These are phyloP conservation scores for Rhypophila decipiens DNA, from an alignment of 495 filamentous ascomycete species.

Conservation along the genomic window DNA sequence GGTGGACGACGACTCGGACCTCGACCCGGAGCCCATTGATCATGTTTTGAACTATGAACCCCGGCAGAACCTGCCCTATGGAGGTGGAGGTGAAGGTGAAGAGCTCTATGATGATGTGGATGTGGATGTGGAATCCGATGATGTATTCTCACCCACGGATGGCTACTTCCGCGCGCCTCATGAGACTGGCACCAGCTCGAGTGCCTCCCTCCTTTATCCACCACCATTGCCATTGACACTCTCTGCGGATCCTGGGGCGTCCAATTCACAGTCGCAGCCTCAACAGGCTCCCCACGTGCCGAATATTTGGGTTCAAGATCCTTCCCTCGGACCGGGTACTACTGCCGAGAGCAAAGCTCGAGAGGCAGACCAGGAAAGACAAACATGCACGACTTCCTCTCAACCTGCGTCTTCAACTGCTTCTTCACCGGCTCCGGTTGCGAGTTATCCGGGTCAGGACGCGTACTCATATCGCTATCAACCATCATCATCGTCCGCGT, in stretches of 20 bases:
- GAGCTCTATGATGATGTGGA: conserved; percentile 10
- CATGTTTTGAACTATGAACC: conserved; percentile 8
- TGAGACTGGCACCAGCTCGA: not conserved
- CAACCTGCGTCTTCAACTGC: no score
- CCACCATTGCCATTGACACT: not conserved
- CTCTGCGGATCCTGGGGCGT: conserved; percentile 12
- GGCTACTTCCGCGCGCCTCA: conserved; percentile 32
- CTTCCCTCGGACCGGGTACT: conserved; percentile 26
- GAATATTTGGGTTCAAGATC: conserved; percentile 37
- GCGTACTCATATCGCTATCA: conserved; percentile 15
- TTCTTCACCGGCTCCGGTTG: not conserved
- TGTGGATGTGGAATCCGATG: no score
- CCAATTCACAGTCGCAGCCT: no score
- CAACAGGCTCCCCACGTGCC: conserved; percentile 34
- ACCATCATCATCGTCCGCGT: conserved; percentile 13
- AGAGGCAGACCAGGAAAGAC: conserved; percentile 30
- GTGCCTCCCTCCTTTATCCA: not conserved
- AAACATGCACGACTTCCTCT: no score
- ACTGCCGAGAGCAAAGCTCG: conserved; percentile 33
- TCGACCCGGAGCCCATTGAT: conserved; percentile 19
- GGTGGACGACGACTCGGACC: conserved; percentile 29
- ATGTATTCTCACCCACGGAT: conserved; percentile 34
- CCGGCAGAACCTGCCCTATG: not conserved
- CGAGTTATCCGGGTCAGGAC: conserved; percentile 4
- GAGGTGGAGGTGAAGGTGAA: not conserved